Evolutionary conservation across 2,329 filamentous ascomycete species (phyloP).

Genomic region (Dactylella cylindrospora): DNA sequence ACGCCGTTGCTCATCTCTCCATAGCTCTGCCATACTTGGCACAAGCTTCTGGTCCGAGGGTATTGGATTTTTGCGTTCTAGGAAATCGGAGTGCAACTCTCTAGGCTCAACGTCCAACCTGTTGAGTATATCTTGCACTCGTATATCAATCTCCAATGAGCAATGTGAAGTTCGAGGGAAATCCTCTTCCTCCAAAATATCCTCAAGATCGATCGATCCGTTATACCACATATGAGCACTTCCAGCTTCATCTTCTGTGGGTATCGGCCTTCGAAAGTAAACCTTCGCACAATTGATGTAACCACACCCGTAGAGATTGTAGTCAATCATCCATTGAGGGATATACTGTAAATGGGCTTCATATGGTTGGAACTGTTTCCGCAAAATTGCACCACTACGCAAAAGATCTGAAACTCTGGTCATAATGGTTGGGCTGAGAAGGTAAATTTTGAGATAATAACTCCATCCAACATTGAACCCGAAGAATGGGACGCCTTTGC

Average conservation of each 20-base stretch:
- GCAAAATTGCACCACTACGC: constrained; percentile 83
- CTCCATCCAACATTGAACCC: constrained; percentile 91
- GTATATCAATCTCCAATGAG: constrained; percentile 84
- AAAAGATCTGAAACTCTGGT: constrained; percentile 84
- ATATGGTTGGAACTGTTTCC: constrained; percentile 80
- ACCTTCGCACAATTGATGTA: constrained; percentile 74
- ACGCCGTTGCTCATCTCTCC: constrained; percentile 82
- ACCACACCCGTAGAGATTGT: constrained; percentile 91
- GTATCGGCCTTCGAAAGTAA: constrained; percentile 74
- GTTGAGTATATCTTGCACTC: constrained; percentile 84
- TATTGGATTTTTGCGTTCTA: constrained; percentile 68
- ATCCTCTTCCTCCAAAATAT: constrained; percentile 63
- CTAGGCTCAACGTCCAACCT: constrained; percentile 72
- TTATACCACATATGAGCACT: constrained; percentile 76
- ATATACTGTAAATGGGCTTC: constrained; percentile 92
- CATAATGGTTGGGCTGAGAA: constrained; percentile 84
- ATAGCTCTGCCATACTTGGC: constrained; percentile 88
- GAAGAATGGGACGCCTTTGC: constrained; percentile 94
- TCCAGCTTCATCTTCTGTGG: constrained; percentile 65
- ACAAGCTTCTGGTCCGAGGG: constrained; percentile 76
- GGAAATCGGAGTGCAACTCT: constrained; percentile 82
- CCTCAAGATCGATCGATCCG: constrained; percentile 63
- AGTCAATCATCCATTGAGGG: constrained; percentile 97
- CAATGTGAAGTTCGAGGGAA: constrained; percentile 84
- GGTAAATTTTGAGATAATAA: constrained; percentile 90